phyloP scores from a whole-genome alignment of 768 basidiomycete genomes.

The Psilocybe azurescens region DNA sequence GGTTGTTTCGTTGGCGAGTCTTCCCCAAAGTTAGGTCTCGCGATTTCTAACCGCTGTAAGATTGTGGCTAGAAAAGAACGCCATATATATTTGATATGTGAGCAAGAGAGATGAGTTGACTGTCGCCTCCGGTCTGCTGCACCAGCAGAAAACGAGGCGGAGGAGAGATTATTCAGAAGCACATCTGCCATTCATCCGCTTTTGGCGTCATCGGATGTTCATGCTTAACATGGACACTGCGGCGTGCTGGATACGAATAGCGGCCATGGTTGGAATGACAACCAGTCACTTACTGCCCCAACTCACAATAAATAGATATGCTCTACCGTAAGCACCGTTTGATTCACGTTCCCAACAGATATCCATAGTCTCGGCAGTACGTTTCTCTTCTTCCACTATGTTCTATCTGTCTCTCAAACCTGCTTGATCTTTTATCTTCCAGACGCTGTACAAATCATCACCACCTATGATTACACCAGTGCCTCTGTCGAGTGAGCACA shows the following conservation, averaged over 20 bases:
- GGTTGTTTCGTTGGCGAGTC: conserved; percentile 36
- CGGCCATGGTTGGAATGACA: too few species aligned
- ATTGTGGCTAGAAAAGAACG: conserved; percentile 73
- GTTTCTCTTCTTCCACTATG: too few species aligned
- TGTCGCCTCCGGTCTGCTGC: conserved; percentile 30
- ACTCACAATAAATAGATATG: too few species aligned
- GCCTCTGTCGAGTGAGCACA: too few species aligned
- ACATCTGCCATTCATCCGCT: conserved; percentile 13
- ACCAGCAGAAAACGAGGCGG: conserved; percentile 32
- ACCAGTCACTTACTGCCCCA: too few species aligned
- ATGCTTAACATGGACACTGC: background rate
- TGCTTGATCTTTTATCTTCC: too few species aligned
- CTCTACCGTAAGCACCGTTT: too few species aligned
- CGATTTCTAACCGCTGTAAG: conserved; percentile 75
- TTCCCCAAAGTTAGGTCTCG: conserved; percentile 57
- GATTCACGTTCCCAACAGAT: too few species aligned
- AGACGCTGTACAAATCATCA: too few species aligned
- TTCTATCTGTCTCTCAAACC: too few species aligned
- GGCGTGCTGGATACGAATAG: background rate
- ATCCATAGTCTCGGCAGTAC: too few species aligned
- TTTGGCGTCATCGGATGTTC: conserved; percentile 6
- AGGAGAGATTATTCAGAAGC: conserved; percentile 17
- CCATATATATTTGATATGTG: conserved; percentile 45
- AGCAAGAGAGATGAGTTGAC: background rate
- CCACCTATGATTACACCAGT: too few species aligned